These are phyloP conservation scores for Cubamyces lactineus DNA, from an alignment of 768 basidiomycete species.

Conservation along the genomic window DNA sequence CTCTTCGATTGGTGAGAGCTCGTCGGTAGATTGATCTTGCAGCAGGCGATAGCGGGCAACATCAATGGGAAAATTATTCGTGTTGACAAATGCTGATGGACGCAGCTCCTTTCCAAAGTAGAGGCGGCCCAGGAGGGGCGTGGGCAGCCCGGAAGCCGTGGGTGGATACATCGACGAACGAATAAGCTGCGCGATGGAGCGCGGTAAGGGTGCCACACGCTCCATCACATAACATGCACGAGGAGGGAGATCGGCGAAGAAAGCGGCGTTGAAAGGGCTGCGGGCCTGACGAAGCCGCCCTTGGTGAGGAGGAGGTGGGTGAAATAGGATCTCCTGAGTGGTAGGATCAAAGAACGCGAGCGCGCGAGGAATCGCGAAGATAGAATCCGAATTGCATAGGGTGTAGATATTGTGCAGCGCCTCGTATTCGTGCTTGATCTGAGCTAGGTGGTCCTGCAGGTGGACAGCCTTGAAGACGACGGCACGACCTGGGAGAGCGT, in stretches of 20 bases:
- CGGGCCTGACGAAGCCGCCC: background rate
- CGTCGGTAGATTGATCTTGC: background rate
- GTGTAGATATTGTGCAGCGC: constrained; percentile 22
- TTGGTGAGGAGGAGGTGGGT: background rate
- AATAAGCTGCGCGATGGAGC: constrained; percentile 18
- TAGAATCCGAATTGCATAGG: constrained; percentile 23
- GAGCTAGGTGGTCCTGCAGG: background rate
- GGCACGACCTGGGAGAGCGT: constrained; percentile 2
- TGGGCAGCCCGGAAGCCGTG: background rate
- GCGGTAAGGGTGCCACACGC: constrained; percentile 29
- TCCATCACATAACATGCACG: constrained; percentile 36
- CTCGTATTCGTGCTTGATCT: constrained; percentile 22
- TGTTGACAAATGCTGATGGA: constrained; percentile 31
- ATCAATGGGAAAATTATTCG: constrained; percentile 36
- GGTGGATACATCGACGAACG: constrained; percentile 3
- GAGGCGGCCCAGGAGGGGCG: constrained; percentile 33
- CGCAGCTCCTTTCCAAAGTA: constrained; percentile 36
- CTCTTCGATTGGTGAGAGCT: constrained; percentile 21
- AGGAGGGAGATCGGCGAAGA: constrained; percentile 15
- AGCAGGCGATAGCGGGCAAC: constrained; percentile 28
- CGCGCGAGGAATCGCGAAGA: constrained; percentile 32
- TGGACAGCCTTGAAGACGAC: background rate
- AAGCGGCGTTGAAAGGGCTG: background rate
- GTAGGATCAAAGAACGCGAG: constrained; percentile 30
- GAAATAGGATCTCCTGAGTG: background rate